Evolutionary conservation across 768 basidiomycete species (phyloP), one percentile per base, ranked within the genome.

Genomic region (Russula foetens): DNA sequence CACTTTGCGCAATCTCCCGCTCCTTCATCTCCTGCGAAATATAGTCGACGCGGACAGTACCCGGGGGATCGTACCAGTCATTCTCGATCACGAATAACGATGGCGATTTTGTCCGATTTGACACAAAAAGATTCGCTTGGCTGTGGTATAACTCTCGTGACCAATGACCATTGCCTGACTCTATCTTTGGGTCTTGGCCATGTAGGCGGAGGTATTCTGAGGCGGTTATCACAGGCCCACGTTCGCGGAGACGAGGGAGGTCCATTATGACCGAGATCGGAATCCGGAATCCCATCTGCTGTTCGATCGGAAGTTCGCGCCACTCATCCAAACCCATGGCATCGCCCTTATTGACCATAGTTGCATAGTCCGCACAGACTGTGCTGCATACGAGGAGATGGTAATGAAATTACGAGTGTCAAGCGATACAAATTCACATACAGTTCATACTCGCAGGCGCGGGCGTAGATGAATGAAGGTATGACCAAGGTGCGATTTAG

Each of bases 381-480:
- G n/a, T n/a, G n/a, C n/a, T n/a, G n/a, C n/a, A n/a, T 21, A 31
- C 2, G 15, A 17, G 41, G 39, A 48, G 17, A 11, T 1, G 33
- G 28, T 41, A 19, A 4, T 19, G 44, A 31, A 8, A 28, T 44
- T 17, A 0, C 4, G 2, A 7, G 7, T 69, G 67, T 0, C 63
- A 67, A 5, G 38, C 26, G 29, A 43, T 26, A 38, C 14, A 12
- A n/a, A 21, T 12, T 14, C n/a, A 65, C 75, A 35, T 60, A 74
- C 74, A 71, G 71, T 49, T 71, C 69, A 56, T 72, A 78, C 62
- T 77, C 76, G 66, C 78, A 79, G 1, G 73, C 71, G 50, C 78
- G 75, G 15, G 77, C 77, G 41, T 80, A 79, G 53, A 79, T 71
- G 63, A 72, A 75, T 1, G 78, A 74, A 7, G 78, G 78, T 44